Evolutionary conservation across 495 filamentous ascomycete species (phyloP), one percentile per base, ranked within the genome.

Genomic region (Massariosphaeria phaeospora): DNA sequence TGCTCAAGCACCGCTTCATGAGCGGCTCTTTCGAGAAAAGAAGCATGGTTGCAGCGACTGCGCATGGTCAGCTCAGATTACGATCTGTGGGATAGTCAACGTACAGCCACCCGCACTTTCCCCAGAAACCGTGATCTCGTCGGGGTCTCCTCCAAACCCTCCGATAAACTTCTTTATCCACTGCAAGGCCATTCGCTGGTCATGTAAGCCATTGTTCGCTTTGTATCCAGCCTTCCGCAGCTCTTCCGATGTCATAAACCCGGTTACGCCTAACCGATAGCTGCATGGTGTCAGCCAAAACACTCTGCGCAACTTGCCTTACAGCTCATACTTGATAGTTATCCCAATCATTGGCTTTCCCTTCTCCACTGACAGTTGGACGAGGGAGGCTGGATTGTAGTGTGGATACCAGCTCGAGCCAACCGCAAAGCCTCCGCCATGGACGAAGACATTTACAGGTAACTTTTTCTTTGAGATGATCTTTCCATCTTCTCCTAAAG

Each of bases 121-220:
- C 18, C 86, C 86, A 55, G 79, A 76, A 3, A 86, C 73, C 1
- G 84, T 88, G 25, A 89, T 76, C 27, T 76, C 69, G 6, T 70
- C 57, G 1, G 78, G 75, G 60, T 89, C 76, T 13, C 88, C 88
- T 11, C 88, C 88, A 61, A 91, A 89, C 7, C 74, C 69, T 33
- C 69, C 63, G 55, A 91, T 89, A 63, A 86, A 66, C 48, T 77
- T 73, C 57, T 85, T 74, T 9, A 91, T 75, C 88, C 88, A 93
- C 29, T 85, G 68, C 30, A 91, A 70, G 11, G 83, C 85, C 59
- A 85, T 73, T 8, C 78, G 72, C 59, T 87, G 83, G 62, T 91
- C 88, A 31, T 77, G 68, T 3, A 89, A 73, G 0, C 81, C 87
- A 21, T 61, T 61, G 52, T 68, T 60, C 1, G 66, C 38, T 38